Evolutionary conservation across 2,329 filamentous ascomycete species (phyloP).

Genomic region (Venturia oleaginea): DNA sequence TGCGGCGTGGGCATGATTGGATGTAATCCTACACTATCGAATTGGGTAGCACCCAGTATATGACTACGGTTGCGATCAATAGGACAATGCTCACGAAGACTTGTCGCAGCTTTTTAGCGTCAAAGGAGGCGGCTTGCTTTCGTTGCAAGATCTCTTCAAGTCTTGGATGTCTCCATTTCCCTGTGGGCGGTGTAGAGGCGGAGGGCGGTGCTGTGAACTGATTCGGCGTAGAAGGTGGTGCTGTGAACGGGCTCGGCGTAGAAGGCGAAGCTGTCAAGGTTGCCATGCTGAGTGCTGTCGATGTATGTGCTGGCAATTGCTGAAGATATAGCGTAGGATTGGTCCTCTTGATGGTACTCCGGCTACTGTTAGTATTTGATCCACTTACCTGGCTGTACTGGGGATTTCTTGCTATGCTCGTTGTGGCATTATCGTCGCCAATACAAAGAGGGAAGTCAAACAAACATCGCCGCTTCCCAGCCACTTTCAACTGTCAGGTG

Average conservation of each 20-base stretch:
- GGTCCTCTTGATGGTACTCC: neutral
- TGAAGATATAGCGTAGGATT: neutral
- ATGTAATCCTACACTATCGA: neutral
- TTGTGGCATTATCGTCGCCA: neutral
- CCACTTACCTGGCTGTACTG: neutral
- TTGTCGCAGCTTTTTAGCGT: slow-evolving; percentile 62
- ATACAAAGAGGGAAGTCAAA: neutral
- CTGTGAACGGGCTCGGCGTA: slow-evolving; percentile 1
- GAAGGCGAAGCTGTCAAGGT: slow-evolving; percentile 8
- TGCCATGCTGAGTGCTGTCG: slow-evolving; percentile 5
- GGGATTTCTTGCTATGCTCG: neutral
- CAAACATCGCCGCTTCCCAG: neutral
- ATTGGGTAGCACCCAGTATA: neutral
- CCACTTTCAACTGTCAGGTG: neutral
- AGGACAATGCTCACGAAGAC: slow-evolving; percentile 60
- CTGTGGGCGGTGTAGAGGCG: slow-evolving; percentile 37
- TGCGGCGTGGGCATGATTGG: neutral
- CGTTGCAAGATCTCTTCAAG: slow-evolving; percentile 78
- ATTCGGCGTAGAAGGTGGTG: slow-evolving; percentile 15
- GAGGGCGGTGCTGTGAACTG: slow-evolving; percentile 14
- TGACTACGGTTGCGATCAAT: slow-evolving; percentile 27
- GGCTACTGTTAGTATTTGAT: neutral
- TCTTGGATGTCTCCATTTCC: slow-evolving; percentile 85
- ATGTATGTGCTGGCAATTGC: neutral
- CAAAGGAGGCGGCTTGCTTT: slow-evolving; percentile 69